Percentiles rank a stretch among this genome's conserved stretches.
phyloP scores from a whole-genome alignment of 2,329 filamentous ascomycete species.

The Venturia effusa region DNA sequence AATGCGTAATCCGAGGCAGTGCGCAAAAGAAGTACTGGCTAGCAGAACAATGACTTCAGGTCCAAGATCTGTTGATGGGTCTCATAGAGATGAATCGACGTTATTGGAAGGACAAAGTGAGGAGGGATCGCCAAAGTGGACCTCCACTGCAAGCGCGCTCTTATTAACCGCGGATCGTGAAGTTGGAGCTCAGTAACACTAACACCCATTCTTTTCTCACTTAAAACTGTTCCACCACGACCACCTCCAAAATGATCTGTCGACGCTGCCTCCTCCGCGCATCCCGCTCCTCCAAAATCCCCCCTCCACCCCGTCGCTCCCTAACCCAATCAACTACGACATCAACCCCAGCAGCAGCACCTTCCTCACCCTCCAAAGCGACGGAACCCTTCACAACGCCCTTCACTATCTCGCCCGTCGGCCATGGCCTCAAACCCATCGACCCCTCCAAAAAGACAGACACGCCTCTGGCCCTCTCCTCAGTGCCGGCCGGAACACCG shows the following conservation, averaged over 20 bases:
- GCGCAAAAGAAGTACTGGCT: too few relatives aligned
- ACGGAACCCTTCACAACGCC: conserved; percentile 36
- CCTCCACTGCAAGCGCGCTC: background rate
- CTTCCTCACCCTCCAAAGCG: conserved; percentile 23
- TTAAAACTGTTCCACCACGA: background rate
- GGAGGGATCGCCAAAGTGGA: background rate
- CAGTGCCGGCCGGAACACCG: conserved; percentile 56
- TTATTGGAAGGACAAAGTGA: background rate
- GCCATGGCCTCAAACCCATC: conserved; percentile 19
- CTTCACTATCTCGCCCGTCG: conserved; percentile 20
- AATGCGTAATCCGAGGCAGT: too few relatives aligned
- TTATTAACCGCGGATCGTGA: background rate
- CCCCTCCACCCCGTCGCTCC: background rate
- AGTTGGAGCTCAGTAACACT: background rate
- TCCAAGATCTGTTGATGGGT: too few relatives aligned
- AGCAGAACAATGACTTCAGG: too few relatives aligned
- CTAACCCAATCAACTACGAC: background rate
- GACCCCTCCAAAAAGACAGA: conserved; percentile 19
- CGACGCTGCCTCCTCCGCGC: conserved; percentile 9
- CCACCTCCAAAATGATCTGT: conserved; percentile 7
- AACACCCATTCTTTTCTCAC: background rate
- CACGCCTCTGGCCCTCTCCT: conserved; percentile 24
- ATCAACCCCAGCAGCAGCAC: conserved; percentile 17
- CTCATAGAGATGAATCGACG: too few relatives aligned
- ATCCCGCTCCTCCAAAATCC: background rate